phyloP scores from a whole-genome alignment of 768 basidiomycete genomes.

The Psilocybe cubensis region DNA sequence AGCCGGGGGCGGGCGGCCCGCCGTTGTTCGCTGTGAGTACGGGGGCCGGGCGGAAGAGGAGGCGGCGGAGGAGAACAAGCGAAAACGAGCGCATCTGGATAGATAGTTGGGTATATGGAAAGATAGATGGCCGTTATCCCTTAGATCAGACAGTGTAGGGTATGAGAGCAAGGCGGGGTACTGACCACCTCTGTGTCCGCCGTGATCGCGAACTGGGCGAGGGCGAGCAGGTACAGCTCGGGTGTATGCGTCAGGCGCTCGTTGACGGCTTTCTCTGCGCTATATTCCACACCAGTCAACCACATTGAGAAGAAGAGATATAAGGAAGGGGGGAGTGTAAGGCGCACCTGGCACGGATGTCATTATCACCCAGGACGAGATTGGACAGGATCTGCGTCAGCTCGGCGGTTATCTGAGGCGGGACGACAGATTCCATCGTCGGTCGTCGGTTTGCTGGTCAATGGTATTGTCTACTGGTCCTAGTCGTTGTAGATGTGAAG shows the following conservation, averaged over 20 bases:
- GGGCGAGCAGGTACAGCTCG: conserved; percentile 77
- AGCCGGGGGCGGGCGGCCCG: conserved; percentile 5
- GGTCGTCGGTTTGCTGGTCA: neutral
- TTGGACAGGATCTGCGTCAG: conserved; percentile 86
- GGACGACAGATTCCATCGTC: conserved; percentile 55
- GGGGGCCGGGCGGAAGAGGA: conserved; percentile 70
- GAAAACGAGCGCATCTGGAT: conserved; percentile 84
- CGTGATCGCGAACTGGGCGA: conserved; percentile 77
- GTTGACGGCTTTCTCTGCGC: conserved; percentile 84
- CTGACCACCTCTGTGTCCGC: conserved; percentile 82
- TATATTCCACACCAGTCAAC: conserved; percentile 18
- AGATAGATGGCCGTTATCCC: neutral
- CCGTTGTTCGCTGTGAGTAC: conserved; percentile 17
- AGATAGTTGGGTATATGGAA: neutral
- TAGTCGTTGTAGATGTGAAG: no score
- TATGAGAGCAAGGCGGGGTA: conserved; percentile 9
- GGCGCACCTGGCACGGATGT: conserved; percentile 71
- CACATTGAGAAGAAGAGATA: neutral
- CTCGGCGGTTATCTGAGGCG: conserved; percentile 73
- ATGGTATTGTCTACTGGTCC: no score
- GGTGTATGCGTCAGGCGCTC: conserved; percentile 78
- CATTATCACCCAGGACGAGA: conserved; percentile 83
- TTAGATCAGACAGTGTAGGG: no score
- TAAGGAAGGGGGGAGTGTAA: neutral
- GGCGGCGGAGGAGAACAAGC: conserved; percentile 75